Conservation (phyloP, 345 rosid genomes). For the Populus tremula region DNA sequence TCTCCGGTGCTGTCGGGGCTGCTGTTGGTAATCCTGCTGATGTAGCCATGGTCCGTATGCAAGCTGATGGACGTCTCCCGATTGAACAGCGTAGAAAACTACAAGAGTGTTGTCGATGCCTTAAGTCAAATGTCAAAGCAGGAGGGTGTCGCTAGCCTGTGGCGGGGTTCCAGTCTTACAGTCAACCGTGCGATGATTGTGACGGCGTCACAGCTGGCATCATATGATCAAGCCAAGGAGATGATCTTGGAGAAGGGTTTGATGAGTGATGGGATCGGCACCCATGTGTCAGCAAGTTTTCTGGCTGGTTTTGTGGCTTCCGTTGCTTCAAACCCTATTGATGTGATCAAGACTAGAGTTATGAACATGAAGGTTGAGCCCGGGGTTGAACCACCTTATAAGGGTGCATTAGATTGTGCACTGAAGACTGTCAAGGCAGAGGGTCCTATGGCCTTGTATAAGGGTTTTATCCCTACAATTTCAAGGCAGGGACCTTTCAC, state of each 20-base stretch:
- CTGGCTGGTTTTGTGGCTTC: constrained; percentile 3
- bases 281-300: constrained; percentile 10
- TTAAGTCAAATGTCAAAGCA: constrained; percentile 5
- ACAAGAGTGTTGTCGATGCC: constrained; percentile 5
- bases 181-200: constrained; percentile 4
- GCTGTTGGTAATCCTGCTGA: background rate
- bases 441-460: background rate
- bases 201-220: constrained; percentile 4
- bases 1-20: background rate
- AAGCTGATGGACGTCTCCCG: constrained; percentile 12
- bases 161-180: background rate
- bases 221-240: constrained; percentile 13
- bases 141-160: background rate
- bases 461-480: constrained; percentile 6
- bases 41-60: constrained; percentile 4
- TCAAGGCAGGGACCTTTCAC: background rate
- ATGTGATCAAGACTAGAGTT: constrained; percentile 17
- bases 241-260: background rate
- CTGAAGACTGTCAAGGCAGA: constrained; percentile 6
- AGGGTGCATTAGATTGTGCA: constrained; percentile 7
- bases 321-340: constrained; percentile 6
- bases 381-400: constrained; percentile 1
- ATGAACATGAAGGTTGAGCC: background rate
- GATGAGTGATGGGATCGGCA: constrained; percentile 6
- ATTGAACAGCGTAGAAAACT: background rate